Conservation (phyloP, 257 asterid species). For the Rauvolfia tetraphylla region DNA sequence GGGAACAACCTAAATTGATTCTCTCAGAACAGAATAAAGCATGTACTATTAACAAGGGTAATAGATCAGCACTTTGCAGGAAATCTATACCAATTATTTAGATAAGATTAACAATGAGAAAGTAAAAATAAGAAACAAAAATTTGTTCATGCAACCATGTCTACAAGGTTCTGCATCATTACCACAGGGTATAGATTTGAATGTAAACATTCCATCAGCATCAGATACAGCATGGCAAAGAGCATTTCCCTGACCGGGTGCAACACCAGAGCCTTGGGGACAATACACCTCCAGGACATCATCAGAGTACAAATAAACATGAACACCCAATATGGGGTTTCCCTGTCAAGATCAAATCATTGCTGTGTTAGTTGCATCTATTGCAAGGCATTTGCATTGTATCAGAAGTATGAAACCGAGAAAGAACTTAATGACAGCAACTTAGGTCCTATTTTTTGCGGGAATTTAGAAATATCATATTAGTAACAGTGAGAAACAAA, state of each 20-base stretch:
- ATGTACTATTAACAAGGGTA: not conserved
- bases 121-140: not conserved
- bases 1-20: not conserved
- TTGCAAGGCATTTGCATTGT: not conserved
- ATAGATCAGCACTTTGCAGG: not conserved
- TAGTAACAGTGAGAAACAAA: not conserved
- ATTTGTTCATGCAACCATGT: not conserved
- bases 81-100: not conserved
- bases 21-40: not conserved
- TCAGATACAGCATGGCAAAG: conserved; percentile 89
- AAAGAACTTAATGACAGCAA: not conserved
- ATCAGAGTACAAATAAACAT: conserved; percentile 81
- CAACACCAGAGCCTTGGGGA: conserved; percentile 66
- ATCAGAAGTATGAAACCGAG: not conserved
- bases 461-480: not conserved
- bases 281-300: conserved; percentile 71
- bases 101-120: not conserved
- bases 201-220: conserved; percentile 82
- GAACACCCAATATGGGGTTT: conserved; percentile 95
- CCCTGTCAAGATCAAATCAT: conserved; percentile 47
- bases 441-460: not conserved
- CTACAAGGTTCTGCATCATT: conserved; percentile 25
- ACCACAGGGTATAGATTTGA: conserved; percentile 89
- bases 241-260: conserved; percentile 76
- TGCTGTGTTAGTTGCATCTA: not conserved